Conservation (phyloP, 208 protist genomes). For the Jaenimonas drosophilae region DNA sequence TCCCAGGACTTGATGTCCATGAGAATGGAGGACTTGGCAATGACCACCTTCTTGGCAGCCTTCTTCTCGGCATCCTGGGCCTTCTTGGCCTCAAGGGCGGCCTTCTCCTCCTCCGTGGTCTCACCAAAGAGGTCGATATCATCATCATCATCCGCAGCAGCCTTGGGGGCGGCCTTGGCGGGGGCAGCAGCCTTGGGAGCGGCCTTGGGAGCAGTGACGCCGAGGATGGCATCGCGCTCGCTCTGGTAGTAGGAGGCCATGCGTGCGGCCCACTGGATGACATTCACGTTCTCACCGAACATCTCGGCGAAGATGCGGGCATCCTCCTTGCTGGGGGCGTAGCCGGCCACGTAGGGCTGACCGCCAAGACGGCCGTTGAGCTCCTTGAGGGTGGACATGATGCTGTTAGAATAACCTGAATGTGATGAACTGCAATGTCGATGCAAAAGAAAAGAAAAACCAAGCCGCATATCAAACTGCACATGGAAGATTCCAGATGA, state of each 20-base stretch:
- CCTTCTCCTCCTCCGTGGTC: conserved; percentile 76
- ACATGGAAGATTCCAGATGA: not conserved
- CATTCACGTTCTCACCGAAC: conserved; percentile 66
- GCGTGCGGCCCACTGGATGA: conserved; percentile 80
- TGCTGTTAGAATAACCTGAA: conserved; percentile 4
- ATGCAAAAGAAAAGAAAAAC: not conserved
- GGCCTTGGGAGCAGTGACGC: conserved; percentile 6
- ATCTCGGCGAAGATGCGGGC: conserved; percentile 76
- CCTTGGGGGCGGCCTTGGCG: conserved; percentile 17
- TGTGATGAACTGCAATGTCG: not conserved
- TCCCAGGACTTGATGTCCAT: conserved; percentile 93
- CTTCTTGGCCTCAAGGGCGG: conserved; percentile 85
- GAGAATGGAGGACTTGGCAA: conserved; percentile 88
- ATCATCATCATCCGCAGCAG: conserved; percentile 55
- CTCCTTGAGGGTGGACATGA: conserved; percentile 79
- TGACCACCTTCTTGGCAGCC: conserved; percentile 70
- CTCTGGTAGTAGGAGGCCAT: conserved; percentile 88
- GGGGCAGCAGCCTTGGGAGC: conserved; percentile 22
- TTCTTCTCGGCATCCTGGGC: conserved; percentile 72
- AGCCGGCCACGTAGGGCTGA: conserved; percentile 79
- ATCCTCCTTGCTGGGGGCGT: conserved; percentile 74
- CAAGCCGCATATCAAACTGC: not conserved
- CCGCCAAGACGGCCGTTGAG: conserved; percentile 73
- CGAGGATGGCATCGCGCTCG: conserved; percentile 64
- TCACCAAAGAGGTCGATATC: conserved; percentile 89